Evolutionary conservation across 129 eudicot species (phyloP).

Genomic region (Lactuca saligna): DNA sequence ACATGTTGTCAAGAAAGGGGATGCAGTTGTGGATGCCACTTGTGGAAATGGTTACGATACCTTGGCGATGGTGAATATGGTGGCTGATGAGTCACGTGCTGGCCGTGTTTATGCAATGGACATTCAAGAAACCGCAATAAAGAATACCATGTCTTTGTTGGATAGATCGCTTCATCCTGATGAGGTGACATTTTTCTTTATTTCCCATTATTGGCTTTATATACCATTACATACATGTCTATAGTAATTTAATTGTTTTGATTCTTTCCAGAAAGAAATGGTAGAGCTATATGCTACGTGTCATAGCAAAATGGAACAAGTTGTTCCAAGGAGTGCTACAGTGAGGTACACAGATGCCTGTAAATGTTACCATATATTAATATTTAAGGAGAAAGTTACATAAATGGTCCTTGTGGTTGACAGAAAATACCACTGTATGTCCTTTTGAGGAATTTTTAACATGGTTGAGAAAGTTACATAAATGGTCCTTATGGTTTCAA

Average conservation of each 20-base stretch:
- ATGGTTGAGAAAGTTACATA: too few species aligned
- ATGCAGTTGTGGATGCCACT: conserved; percentile 84
- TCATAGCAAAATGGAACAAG: conserved; percentile 82
- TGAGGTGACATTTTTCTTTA: conserved; percentile 43
- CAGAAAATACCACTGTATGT: too few species aligned
- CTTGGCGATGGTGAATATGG: conserved; percentile 68
- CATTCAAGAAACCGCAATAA: conserved; percentile 68
- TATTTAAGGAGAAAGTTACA: too few species aligned
- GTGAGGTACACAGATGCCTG: conserved; percentile 54
- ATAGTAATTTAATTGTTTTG: neutral
- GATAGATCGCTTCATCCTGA: conserved; percentile 42
- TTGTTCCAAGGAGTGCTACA: conserved; percentile 52
- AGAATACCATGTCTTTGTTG: conserved; percentile 59
- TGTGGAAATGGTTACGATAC: conserved; percentile 96
- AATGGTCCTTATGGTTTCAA: too few species aligned
- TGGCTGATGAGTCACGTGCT: conserved; percentile 44
- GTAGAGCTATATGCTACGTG: conserved; percentile 63
- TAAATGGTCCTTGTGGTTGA: neutral
- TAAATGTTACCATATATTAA: neutral
- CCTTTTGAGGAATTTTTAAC: too few species aligned
- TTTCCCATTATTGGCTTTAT: neutral
- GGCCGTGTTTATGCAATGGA: conserved; percentile 88
- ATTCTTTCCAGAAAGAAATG: conserved; percentile 53
- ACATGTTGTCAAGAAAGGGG: conserved; percentile 73
- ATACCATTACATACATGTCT: neutral